Evolutionary conservation across 2,329 filamentous ascomycete genomes (phyloP), one percentile per base, ranked within the genome.

Genomic region (Colletotrichum kahawae): DNA sequence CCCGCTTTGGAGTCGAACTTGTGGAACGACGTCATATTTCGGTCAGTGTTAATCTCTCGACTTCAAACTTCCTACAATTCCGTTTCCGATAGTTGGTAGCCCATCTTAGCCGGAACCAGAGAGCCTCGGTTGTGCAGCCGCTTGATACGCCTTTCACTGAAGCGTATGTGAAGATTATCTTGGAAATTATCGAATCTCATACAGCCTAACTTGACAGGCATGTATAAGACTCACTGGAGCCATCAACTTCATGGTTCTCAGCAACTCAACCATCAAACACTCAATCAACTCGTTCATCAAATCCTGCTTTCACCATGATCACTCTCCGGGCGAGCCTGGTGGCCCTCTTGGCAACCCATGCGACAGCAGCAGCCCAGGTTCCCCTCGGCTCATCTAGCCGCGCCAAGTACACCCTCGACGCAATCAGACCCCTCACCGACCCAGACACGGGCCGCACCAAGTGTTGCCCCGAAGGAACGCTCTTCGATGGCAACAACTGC

Each of bases 241-340:
- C 31, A 24, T 34, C 33, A 3, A n/a, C 57, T n/a, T 5, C 24
- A 57, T 57, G n/a, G 38, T 48, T n/a, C 38, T n/a, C 7, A 3
- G 0, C 54, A 57, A 18, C 0, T 60, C 57, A 12, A 33, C 8
- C 31, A 24, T 0, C 57, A 21, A 14, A 3, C 2, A n/a, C 57
- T 34, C 31, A 24, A 21, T 3, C 27, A 21, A 4, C 1, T 5
- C 2, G 5, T 21, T 2, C n/a, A 36, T 2, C 10, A 2, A n/a
- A 14, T 8, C 31, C 18, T 2, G 10, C n/a, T 24, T 5, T 9
- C 1, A 62, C 13, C 27, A 62, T 62, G 57, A 16, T 21, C 7
- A 33, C 31, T 33, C 57, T 36, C 57, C 57, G 33, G 31, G 31
- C 29, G 31, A 62, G 57, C 21, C 31, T 62, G 29, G 31, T 36